Conservation (phyloP, 2,329 filamentous ascomycete genomes). For the Fusarium euwallaceae region DNA sequence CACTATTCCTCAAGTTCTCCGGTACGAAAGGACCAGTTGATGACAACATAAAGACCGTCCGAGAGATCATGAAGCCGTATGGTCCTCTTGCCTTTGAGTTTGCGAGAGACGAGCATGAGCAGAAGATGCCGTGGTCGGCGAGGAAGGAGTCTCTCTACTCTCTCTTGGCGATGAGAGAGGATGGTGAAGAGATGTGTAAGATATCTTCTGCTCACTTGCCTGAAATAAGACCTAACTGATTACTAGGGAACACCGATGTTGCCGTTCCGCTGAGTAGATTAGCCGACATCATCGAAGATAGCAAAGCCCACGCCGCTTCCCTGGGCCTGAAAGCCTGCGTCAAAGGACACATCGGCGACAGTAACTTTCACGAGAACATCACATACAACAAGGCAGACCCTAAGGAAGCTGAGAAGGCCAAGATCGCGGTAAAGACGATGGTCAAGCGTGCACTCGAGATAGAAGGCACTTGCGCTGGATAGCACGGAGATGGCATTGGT, state of each 20-base stretch:
- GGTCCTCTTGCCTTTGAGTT: neutral
- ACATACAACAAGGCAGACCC: neutral
- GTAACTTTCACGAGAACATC: neutral
- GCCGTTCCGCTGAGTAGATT: neutral
- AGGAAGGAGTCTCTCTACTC: neutral
- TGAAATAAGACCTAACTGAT: neutral
- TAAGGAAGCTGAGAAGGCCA: neutral
- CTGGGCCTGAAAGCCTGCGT: neutral
- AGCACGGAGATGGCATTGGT: neutral
- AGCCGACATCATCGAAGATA: neutral
- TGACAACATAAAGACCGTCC: neutral
- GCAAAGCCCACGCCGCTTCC: neutral
- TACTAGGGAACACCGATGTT: neutral
- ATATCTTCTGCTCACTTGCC: accelerated
- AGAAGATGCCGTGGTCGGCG: neutral
- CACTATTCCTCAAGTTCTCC: slow-evolving; percentile 76
- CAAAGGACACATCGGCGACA: neutral
- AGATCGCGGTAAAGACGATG: neutral
- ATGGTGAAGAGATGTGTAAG: neutral
- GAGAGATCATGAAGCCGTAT: neutral
- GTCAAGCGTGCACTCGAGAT: neutral
- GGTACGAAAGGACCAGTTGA: neutral
- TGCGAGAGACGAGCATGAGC: neutral
- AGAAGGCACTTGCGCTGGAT: neutral
- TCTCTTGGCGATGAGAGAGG: neutral